Conservation (phyloP, 768 basidiomycete genomes). For the Exidia glandulosa region DNA sequence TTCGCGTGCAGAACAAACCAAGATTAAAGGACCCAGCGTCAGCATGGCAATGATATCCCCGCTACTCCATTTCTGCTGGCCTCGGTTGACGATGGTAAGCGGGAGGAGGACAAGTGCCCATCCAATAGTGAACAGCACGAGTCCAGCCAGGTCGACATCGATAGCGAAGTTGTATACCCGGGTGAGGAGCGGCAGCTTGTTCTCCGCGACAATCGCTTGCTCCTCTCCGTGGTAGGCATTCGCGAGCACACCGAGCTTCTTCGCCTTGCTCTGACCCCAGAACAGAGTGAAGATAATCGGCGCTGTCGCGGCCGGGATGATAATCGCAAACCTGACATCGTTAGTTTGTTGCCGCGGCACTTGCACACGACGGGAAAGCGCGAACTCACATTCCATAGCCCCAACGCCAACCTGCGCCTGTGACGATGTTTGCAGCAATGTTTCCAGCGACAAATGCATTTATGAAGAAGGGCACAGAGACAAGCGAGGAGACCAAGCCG, state of each 20-base stretch:
- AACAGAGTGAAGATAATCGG: conserved; percentile 44
- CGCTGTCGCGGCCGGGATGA: conserved; percentile 37
- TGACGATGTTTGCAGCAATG: conserved; percentile 34
- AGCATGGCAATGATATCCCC: conserved; percentile 41
- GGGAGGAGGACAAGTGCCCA: conserved; percentile 45
- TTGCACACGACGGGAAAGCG: too few species aligned
- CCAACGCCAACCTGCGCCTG: conserved; percentile 53
- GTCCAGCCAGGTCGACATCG: conserved; percentile 36
- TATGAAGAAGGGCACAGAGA: conserved; percentile 43
- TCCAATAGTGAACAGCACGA: conserved; percentile 37
- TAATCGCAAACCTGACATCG: conserved; percentile 47
- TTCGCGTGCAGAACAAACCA: conserved; percentile 17
- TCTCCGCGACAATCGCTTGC: conserved; percentile 6
- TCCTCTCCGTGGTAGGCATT: conserved; percentile 12
- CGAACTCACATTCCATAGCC: conserved; percentile 35
- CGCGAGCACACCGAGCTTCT: conserved; percentile 23
- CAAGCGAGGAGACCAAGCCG: conserved; percentile 37
- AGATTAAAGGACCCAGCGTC: conserved; percentile 32
- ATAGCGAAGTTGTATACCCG: conserved; percentile 9
- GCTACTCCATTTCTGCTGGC: conserved; percentile 23
- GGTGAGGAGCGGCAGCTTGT: too few species aligned
- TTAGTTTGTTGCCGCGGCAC: too few species aligned
- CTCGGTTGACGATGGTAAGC: conserved; percentile 27
- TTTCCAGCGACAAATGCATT: conserved; percentile 59
- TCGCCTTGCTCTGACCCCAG: conserved; percentile 43